phyloP scores from a whole-genome alignment of 208 protist species.

The Acanthamoeba healyi region DNA sequence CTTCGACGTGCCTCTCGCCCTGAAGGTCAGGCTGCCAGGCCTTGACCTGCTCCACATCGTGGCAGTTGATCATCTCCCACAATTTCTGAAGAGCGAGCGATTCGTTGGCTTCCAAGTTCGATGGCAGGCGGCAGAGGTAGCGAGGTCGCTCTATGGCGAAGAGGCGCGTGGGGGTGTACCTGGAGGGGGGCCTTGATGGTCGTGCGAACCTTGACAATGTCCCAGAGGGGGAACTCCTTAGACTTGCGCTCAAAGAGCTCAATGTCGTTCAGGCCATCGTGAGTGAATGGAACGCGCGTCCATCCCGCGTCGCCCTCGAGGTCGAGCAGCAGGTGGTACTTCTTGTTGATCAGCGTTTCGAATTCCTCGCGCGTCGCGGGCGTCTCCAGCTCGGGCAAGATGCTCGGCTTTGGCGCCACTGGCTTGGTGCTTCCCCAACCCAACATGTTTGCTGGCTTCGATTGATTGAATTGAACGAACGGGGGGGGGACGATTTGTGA shows the following conservation, averaged over 20 bases:
- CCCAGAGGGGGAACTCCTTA: constrained; percentile 12
- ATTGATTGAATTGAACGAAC: no score
- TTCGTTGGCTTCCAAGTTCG: no score
- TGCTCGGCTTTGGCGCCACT: background rate
- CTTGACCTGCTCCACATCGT: constrained; percentile 5
- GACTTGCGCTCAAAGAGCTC: constrained; percentile 52
- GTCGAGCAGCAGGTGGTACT: background rate
- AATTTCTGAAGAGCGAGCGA: no score
- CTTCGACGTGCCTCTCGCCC: background rate
- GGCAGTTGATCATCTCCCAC: constrained; percentile 53
- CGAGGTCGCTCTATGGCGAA: no score
- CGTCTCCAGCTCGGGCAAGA: constrained; percentile 27
- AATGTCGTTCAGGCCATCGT: background rate
- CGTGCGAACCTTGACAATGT: constrained; percentile 30
- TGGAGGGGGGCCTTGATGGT: constrained; percentile 14
- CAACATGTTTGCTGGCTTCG: constrained; percentile 11
- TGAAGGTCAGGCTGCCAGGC: constrained; percentile 39
- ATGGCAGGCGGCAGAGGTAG: no score
- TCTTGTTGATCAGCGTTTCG: constrained; percentile 28
- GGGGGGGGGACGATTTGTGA: no score
- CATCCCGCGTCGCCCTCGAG: constrained; percentile 14
- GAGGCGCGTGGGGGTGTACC: background rate
- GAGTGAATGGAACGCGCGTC: background rate
- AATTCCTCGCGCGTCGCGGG: constrained; percentile 3
- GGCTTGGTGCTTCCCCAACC: constrained; percentile 10